A percentile compares a stretch with the other conserved stretches of the same genome.
Conservation (phyloP, 2,329 filamentous ascomycete genomes). For the Clarireedia paspali region DNA sequence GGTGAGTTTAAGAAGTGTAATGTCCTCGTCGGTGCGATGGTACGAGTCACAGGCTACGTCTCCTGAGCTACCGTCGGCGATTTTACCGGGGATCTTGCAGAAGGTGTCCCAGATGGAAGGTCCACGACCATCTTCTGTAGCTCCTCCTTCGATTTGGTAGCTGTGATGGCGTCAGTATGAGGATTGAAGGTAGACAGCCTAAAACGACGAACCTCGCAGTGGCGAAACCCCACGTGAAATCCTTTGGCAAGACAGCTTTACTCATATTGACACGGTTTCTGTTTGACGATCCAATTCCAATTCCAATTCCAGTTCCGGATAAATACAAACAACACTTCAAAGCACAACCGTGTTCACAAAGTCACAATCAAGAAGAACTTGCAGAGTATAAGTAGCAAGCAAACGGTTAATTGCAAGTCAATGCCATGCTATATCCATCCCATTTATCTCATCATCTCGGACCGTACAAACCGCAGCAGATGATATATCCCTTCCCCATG, state of each 20-base stretch:
- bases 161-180: slow-evolving; percentile 35
- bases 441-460: slow-evolving; percentile 9
- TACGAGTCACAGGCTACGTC: slow-evolving; percentile 81
- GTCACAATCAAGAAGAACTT: not conserved
- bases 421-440: not conserved
- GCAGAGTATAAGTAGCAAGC: slow-evolving; percentile 7
- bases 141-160: slow-evolving; percentile 80
- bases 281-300: not conserved
- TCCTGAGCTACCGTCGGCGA: slow-evolving; percentile 68
- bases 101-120: slow-evolving; percentile 90
- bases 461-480: slow-evolving; percentile 19
- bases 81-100: slow-evolving; percentile 72
- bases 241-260: slow-evolving; percentile 45
- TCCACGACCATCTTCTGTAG: slow-evolving; percentile 66
- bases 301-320: slow-evolving; percentile 2
- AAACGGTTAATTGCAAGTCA: slow-evolving; percentile 1
- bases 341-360: not conserved
- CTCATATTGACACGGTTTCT: slow-evolving; percentile 35
- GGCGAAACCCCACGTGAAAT: slow-evolving; percentile 75
- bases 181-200: not conserved
- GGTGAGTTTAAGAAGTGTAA: slow-evolving; percentile 65
- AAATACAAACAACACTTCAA: not conserved
- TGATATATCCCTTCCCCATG: slow-evolving; percentile 10
- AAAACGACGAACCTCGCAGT: slow-evolving; percentile 56
- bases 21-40: slow-evolving; percentile 69